These are phyloP conservation scores for Trametes maxima DNA, from an alignment of 768 basidiomycete genomes.

Conservation along the genomic window DNA sequence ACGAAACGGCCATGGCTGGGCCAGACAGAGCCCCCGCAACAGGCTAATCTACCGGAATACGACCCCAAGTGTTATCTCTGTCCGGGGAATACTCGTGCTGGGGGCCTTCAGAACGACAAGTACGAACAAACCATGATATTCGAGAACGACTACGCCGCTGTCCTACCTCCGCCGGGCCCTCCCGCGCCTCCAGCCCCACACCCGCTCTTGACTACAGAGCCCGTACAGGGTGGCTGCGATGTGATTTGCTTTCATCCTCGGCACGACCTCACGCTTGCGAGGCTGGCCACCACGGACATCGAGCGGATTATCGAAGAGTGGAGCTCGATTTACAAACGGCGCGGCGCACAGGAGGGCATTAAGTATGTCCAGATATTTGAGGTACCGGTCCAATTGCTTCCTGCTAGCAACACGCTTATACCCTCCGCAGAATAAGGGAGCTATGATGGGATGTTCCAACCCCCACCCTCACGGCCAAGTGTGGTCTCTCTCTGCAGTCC, in stretches of 20 bases:
- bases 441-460: slow-evolving; percentile 95
- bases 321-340: slow-evolving; percentile 61
- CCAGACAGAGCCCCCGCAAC: slow-evolving; percentile 70
- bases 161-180: slow-evolving; percentile 67
- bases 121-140: slow-evolving; percentile 75
- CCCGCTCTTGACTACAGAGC: slow-evolving; percentile 62
- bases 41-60: slow-evolving; percentile 55
- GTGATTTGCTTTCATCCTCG: slow-evolving; percentile 86
- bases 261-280: slow-evolving; percentile 83
- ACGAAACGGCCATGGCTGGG: slow-evolving; percentile 91
- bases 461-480: slow-evolving; percentile 94
- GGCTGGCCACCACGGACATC: slow-evolving; percentile 60
- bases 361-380: slow-evolving; percentile 90
- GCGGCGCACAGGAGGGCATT: slow-evolving; percentile 67
- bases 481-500: slow-evolving; percentile 77
- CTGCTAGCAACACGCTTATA: not conserved
- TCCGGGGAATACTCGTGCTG: slow-evolving; percentile 77
- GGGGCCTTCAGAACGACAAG: slow-evolving; percentile 65
- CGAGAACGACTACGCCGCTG: slow-evolving; percentile 82
- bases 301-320: slow-evolving; percentile 70
- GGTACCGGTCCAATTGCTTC: slow-evolving; percentile 43
- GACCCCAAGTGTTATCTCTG: slow-evolving; percentile 85
- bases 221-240: slow-evolving; percentile 83
- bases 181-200: slow-evolving; percentile 52
- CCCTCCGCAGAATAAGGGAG: slow-evolving; percentile 55